These are phyloP conservation scores for Nigrospora oryzae DNA, from an alignment of 2,329 filamentous ascomycete species.

Conservation along the genomic window DNA sequence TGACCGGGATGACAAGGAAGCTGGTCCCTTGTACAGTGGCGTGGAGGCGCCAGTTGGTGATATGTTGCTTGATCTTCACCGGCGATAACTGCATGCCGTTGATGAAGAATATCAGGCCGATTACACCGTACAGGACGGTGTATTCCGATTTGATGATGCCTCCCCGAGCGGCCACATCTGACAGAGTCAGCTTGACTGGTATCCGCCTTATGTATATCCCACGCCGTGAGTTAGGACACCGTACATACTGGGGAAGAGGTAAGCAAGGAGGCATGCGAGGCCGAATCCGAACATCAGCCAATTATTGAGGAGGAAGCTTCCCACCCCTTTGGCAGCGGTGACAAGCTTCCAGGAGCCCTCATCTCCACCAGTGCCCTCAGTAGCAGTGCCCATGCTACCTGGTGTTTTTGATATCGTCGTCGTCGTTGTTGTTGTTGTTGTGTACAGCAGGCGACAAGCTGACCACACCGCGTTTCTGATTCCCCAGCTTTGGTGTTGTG, in stretches of 20 bases:
- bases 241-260: conserved; percentile 34
- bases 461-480: no score
- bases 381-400: no score
- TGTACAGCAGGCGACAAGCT: no score
- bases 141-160: conserved; percentile 44
- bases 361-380: conserved; percentile 3
- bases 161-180: conserved; percentile 38
- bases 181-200: conserved; percentile 1
- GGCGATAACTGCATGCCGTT: conserved; percentile 62
- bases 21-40: conserved; percentile 58
- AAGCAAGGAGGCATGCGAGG: conserved; percentile 18
- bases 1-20: conserved; percentile 56
- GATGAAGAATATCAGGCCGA: conserved; percentile 62
- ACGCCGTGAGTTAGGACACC: neutral
- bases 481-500: no score
- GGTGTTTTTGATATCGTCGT: no score
- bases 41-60: conserved; percentile 60
- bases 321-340: conserved; percentile 7
- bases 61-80: conserved; percentile 50
- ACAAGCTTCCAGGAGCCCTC: neutral
- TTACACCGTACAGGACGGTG: conserved; percentile 59
- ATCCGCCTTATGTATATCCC: neutral
- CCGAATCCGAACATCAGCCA: conserved; percentile 22
- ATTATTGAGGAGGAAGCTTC: conserved; percentile 16
- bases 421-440: no score